Evolutionary conservation across 2,329 filamentous ascomycete species (phyloP).

Genomic region (Alternaria dauci): DNA sequence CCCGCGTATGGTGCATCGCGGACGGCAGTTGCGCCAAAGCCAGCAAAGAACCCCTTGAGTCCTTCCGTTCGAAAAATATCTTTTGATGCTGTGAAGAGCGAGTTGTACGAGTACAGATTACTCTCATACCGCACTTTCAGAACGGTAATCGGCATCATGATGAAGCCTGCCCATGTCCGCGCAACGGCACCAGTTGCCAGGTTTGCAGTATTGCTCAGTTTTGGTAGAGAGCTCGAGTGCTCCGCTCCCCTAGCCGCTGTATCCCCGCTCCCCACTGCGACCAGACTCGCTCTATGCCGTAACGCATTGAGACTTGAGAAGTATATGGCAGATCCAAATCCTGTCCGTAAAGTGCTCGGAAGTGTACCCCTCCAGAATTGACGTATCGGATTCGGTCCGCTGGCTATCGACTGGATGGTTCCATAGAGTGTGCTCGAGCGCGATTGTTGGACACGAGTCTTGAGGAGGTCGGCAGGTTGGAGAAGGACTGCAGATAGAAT

Average conservation of each 20-base stretch:
- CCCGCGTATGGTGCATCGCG: conserved; percentile 97
- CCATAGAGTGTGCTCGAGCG: conserved; percentile 71
- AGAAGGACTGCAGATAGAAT: conserved; percentile 87
- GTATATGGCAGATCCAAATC: conserved; percentile 91
- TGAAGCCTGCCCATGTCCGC: conserved; percentile 83
- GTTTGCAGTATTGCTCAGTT: conserved; percentile 84
- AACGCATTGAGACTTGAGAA: conserved; percentile 88
- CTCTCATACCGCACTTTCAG: conserved; percentile 97
- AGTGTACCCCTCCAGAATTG: conserved; percentile 92
- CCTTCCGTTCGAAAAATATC: conserved; percentile 81
- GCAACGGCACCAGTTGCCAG: conserved; percentile 84
- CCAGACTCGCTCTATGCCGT: conserved; percentile 68
- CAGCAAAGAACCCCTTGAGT: conserved; percentile 85
- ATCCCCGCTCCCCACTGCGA: conserved; percentile 29
- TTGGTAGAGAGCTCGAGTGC: conserved; percentile 77
- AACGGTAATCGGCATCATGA: conserved; percentile 95
- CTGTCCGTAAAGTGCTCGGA: conserved; percentile 91
- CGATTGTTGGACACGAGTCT: conserved; percentile 94
- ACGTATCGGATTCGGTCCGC: conserved; percentile 70
- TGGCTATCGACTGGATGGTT: conserved; percentile 74
- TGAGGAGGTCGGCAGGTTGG: conserved; percentile 94
- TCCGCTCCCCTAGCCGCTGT: conserved; percentile 23
- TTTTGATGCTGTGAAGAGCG: conserved; percentile 72
- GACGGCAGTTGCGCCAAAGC: conserved; percentile 91
- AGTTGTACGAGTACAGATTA: conserved; percentile 82